Base-by-base conservation (phyloP, 495 filamentous ascomycete species). In the Penicillium ochrochloron region DNA sequence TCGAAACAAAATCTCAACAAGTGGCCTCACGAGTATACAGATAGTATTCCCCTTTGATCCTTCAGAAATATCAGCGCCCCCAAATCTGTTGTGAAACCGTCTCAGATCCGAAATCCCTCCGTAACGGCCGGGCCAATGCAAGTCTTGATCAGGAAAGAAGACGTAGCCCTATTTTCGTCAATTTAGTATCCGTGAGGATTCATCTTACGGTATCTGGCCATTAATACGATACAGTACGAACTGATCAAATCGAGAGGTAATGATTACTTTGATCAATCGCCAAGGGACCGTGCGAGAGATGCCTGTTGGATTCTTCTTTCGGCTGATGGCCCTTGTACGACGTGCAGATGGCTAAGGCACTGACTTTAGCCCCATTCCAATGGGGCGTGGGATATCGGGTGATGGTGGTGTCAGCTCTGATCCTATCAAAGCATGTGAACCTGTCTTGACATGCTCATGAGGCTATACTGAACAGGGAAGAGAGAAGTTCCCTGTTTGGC, bases 251-350 rank as follows among this genome's bases (percentile, higher is more conserved):
- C 0, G 25, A 52, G 5, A 4, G 12, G 25, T 25, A 25, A 10
- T 4, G 10, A 48, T 25, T 2, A 14, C 25, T 46, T 25, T 25
- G 44, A 14, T 48, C n/a, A 19, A 21, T 37, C n/a, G 1, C n/a
- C 3, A 33, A 37, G n/a, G 53, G 53, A 61, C 61, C 54, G 48
- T 57, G 35, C 57, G 33, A 31, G 42, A 39, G 7, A 52, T 19
- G 27, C 66, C 63, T 62, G 57, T 17, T 27, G 14, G 25, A 31
- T 52, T 52, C 25, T 52, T 25, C 58, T 62, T 62, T 65, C 62
- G 64, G 58, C 68, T 50, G 58, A 48, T 51, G 25, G 56, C 50
- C 59, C 52, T 61, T 71, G 70, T 69, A 65, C 65, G 48, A 71
- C 66, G 53, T 63, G 59, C 53, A 68, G 62, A 61, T 67, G 62